Evolutionary conservation across 2,329 filamentous ascomycete species (phyloP).

Genomic region (Colletotrichum sp.): DNA sequence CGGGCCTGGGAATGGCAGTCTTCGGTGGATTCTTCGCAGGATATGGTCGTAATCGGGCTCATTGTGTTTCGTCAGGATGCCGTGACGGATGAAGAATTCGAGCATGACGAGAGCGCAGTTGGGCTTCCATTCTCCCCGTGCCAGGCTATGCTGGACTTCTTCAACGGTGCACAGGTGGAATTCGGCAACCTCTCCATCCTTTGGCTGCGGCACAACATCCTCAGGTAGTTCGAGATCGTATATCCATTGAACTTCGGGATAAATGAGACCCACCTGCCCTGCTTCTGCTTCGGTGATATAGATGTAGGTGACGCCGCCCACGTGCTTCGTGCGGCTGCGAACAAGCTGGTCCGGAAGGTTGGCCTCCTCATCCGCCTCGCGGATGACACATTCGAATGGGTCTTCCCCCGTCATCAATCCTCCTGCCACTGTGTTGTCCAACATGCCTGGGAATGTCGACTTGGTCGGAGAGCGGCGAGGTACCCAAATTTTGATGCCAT

Average conservation of each 20-base stretch:
- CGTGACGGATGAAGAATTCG: slow-evolving; percentile 89
- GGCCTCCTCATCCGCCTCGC: slow-evolving; percentile 91
- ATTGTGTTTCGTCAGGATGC: slow-evolving; percentile 78
- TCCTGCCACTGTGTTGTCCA: slow-evolving; percentile 93
- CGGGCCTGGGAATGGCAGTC: slow-evolving; percentile 79
- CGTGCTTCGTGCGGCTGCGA: slow-evolving; percentile 59
- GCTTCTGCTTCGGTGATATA: slow-evolving; percentile 81
- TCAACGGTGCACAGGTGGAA: slow-evolving; percentile 81
- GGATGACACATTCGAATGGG: slow-evolving; percentile 80
- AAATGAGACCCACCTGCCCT: slow-evolving; percentile 81
- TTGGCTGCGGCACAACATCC: slow-evolving; percentile 73
- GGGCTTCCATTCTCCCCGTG: slow-evolving; percentile 82
- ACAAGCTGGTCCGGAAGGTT: slow-evolving; percentile 75
- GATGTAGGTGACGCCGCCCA: slow-evolving; percentile 82
- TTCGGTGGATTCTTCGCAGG: slow-evolving; percentile 74
- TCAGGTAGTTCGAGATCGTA: slow-evolving; percentile 83
- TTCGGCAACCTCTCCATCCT: slow-evolving; percentile 87
- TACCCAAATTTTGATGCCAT: slow-evolving; percentile 82
- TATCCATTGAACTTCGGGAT: slow-evolving; percentile 90
- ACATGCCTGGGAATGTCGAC: slow-evolving; percentile 87
- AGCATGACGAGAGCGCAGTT: slow-evolving; percentile 86
- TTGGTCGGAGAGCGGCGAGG: slow-evolving; percentile 78
- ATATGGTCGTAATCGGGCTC: slow-evolving; percentile 83
- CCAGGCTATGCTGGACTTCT: slow-evolving; percentile 75
- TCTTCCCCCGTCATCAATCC: slow-evolving; percentile 81